Conservation (phyloP, 352 stramenopile genomes). For the Phytophthora constricta region DNA sequence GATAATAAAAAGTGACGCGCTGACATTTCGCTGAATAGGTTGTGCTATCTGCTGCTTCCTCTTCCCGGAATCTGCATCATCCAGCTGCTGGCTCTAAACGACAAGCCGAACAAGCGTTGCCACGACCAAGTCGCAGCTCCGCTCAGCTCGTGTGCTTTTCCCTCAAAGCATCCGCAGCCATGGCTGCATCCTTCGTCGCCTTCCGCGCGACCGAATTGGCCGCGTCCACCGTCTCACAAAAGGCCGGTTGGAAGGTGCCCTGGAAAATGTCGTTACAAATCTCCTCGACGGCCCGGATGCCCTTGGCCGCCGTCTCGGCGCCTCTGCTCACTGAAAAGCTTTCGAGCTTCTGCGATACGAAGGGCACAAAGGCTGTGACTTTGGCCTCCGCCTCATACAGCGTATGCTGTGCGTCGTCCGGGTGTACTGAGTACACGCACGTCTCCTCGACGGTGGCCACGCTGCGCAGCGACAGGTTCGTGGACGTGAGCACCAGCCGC, state of each 20-base stretch:
- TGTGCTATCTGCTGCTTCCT: not conserved
- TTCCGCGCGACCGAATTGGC: constrained; percentile 5
- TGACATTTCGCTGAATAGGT: constrained; percentile 6
- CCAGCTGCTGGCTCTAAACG: not conserved
- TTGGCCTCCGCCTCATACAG: constrained; percentile 79
- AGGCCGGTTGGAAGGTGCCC: constrained; percentile 72
- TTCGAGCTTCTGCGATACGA: constrained; percentile 84
- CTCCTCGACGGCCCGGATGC: constrained; percentile 77
- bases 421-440: constrained; percentile 82
- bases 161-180: not conserved
- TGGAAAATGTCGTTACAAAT: constrained; percentile 90
- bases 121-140: not conserved
- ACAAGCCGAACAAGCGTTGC: not conserved
- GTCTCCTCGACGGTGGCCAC: constrained; percentile 85
- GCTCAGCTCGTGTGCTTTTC: constrained; percentile 17
- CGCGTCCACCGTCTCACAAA: constrained; percentile 50
- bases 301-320: constrained; percentile 79
- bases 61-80: not conserved
- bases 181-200: constrained; percentile 1
- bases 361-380: constrained; percentile 84
- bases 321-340: constrained; percentile 77
- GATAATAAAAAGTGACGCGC: constrained; percentile 31
- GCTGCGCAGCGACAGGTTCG: constrained; percentile 79
- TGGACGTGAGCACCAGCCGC: constrained; percentile 80
- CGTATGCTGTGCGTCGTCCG: constrained; percentile 58